A percentile compares a stretch with the other conserved stretches of the same genome.
Evolutionary conservation across 2,329 filamentous ascomycete genomes (phyloP).

Genomic region (Aspergillus fumigatiaffinis): DNA sequence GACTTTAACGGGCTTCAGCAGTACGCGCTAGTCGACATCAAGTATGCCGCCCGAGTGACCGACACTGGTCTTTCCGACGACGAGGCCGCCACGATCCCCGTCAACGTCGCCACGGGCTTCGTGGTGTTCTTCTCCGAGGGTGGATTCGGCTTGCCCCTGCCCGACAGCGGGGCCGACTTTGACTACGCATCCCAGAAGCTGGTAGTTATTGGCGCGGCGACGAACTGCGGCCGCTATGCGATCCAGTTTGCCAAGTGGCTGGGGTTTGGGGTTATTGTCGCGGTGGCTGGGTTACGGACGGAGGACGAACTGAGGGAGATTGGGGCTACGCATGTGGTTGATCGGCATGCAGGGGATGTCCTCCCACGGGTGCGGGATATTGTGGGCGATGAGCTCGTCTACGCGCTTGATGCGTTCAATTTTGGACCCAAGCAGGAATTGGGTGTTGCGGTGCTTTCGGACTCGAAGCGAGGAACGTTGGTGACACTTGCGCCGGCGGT

Average conservation of each 20-base stretch:
- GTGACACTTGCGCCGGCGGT: conserved; percentile 16
- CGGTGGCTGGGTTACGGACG: conserved; percentile 26
- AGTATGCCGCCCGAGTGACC: conserved; percentile 28
- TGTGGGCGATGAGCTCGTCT: conserved; percentile 37
- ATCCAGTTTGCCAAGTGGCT: conserved; percentile 30
- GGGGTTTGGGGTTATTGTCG: conserved; percentile 38
- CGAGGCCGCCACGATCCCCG: conserved; percentile 35
- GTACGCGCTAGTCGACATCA: conserved; percentile 32
- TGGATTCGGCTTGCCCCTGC: conserved; percentile 11
- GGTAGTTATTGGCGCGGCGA: conserved; percentile 35
- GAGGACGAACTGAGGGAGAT: conserved; percentile 29
- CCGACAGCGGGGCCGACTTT: background rate
- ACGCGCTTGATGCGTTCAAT: conserved; percentile 35
- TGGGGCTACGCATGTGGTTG: conserved; percentile 42
- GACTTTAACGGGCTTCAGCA: conserved; percentile 32
- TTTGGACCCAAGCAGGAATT: conserved; percentile 20
- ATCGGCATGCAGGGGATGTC: conserved; percentile 33
- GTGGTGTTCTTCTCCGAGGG: conserved; percentile 29
- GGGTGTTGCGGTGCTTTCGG: conserved; percentile 32
- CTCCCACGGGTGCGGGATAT: conserved; percentile 25
- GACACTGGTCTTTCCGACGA: conserved; percentile 27
- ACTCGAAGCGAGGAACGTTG: conserved; percentile 30
- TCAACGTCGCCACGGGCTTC: conserved; percentile 31
- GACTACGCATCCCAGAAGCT: conserved; percentile 7
- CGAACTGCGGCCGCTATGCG: conserved; percentile 31